Evolutionary conservation across 768 basidiomycete genomes (phyloP).

Genomic region (Tulasnella sp.): DNA sequence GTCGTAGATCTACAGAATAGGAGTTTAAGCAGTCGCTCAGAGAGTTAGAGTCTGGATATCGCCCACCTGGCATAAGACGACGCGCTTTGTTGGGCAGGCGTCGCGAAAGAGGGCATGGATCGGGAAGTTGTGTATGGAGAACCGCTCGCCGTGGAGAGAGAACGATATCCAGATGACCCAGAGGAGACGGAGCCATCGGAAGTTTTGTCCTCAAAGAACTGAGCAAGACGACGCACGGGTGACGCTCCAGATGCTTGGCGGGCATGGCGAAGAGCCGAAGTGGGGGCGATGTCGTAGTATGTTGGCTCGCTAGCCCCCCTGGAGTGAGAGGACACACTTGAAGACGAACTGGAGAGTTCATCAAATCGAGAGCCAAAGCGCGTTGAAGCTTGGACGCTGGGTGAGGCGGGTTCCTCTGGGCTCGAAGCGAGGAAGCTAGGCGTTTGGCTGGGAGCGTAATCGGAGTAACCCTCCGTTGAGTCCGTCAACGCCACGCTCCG

Average conservation of each 20-base stretch:
- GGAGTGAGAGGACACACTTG: neutral
- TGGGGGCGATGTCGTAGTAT: neutral
- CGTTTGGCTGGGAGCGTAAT: neutral
- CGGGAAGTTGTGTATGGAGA: neutral
- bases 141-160: neutral
- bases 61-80: neutral
- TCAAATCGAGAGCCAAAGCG: neutral
- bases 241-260: neutral
- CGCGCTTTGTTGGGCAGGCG: neutral
- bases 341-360: neutral
- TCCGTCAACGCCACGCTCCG: slow-evolving; percentile 8
- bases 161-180: neutral
- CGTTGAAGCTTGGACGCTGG: neutral
- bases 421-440: slow-evolving; percentile 6
- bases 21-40: no score
- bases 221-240: slow-evolving; percentile 4
- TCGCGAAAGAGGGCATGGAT: neutral
- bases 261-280: neutral
- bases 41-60: no score
- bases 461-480: slow-evolving; percentile 1
- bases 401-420: neutral
- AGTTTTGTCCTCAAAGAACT: neutral
- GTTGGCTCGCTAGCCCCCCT: neutral
- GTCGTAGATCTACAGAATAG: neutral
- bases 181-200: neutral